Conservation (phyloP, 306 rosid species). For the Trichosanthes truncata region DNA sequence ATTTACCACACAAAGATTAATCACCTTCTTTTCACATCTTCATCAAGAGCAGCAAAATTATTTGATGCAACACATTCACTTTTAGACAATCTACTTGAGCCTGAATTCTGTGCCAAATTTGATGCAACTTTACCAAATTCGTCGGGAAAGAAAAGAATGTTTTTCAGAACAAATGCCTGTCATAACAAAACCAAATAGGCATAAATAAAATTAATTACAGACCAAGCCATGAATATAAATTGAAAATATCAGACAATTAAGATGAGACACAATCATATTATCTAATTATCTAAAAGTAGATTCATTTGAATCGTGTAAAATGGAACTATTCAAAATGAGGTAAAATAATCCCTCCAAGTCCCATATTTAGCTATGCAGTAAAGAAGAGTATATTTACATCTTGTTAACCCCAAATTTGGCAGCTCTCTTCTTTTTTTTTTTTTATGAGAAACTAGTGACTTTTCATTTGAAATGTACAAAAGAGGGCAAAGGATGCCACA, state of each 20-base stretch:
- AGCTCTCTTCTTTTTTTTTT: neutral
- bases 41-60: constrained; percentile 58
- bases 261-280: neutral
- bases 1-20: constrained; percentile 20
- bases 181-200: constrained; percentile 20
- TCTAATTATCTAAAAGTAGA: neutral
- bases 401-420: neutral
- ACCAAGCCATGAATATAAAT: constrained; percentile 12
- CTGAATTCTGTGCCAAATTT: constrained; percentile 31
- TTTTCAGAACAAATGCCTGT: constrained; percentile 93
- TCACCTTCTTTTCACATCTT: constrained; percentile 79
- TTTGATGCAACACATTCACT: constrained; percentile 46
- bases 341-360: neutral
- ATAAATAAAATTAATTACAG: constrained; percentile 13
- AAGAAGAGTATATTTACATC: neutral
- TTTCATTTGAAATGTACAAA: too few species aligned
- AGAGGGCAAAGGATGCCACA: too few species aligned
- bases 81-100: constrained; percentile 32
- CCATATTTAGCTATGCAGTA: neutral
- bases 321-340: neutral
- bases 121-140: constrained; percentile 43
- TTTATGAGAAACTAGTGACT: too few species aligned
- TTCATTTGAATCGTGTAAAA: neutral
- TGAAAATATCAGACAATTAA: neutral
- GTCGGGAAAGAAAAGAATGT: constrained; percentile 57